Evolutionary conservation across 495 filamentous ascomycete species (phyloP), one percentile per base, ranked within the genome.

Genomic region (Entonaema liquescens): DNA sequence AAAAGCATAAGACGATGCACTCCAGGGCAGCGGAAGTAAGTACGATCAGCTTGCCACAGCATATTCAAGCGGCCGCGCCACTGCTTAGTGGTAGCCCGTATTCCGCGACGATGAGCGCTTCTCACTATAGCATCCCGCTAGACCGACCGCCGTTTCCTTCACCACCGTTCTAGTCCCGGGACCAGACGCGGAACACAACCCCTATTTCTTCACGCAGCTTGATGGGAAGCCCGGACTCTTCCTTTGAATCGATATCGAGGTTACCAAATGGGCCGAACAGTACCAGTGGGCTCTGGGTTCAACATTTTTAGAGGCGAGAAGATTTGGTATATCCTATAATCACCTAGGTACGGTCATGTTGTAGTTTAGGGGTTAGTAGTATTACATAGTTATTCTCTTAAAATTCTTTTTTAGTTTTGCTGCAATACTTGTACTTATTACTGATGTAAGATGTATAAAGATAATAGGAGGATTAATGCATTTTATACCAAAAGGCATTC

Each of bases 181-280:
- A 35, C 13, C 55, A 59, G 23, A 53, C 35, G 8, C 47, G 38
- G 19, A 15, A 47, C 8, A 21, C 8, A 38, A 65, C 35, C 26
- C 49, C 67, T 2, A 33, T 12, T 19, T 64, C 67, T 19, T 58
- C 62, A 9, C 33, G 55, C 15, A 52, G 38, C 17, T 56, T 63
- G n/a, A 58, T 68, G 13, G 53, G 64, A n/a, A 68, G 44, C 21
- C 38, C 59, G 26, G 36, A 67, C 15, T 4, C 57, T 19, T 49
- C 63, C 17, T 53, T 49, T 6, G 52, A 67, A 17, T 58, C 23
- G 12, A 6, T 53, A 15, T n/a, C 42, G 42, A 47, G 42, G 42
- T 19, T 8, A 47, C 6, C 0, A 47, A 17, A 19, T 47, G 8
- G 17, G 42, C 42, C 42, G 12, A 19, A 19, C 5, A 47, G 29